Conservation (phyloP, 2,329 filamentous ascomycete species). For the Alternaria brassicae region DNA sequence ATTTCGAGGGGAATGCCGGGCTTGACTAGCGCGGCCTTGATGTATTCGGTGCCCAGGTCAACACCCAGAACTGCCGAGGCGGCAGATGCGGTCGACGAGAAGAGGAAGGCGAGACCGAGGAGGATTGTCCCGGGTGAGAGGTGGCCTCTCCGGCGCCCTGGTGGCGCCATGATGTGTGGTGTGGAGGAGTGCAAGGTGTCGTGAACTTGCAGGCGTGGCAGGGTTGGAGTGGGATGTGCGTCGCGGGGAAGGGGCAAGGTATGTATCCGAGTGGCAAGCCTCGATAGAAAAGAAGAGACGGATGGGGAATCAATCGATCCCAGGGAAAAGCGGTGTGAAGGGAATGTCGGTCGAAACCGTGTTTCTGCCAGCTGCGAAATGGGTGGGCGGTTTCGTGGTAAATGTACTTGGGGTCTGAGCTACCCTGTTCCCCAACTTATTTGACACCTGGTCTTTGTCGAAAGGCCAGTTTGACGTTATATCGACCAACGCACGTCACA, state of each 20-base stretch:
- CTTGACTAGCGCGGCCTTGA: slow-evolving; percentile 95
- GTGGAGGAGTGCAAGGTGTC: slow-evolving; percentile 15
- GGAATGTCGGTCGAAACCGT: slow-evolving; percentile 20
- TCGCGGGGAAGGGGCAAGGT: slow-evolving; percentile 25
- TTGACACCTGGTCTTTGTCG: slow-evolving; percentile 42
- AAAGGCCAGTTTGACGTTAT: slow-evolving; percentile 44
- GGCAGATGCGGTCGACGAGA: slow-evolving; percentile 64
- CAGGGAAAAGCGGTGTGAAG: slow-evolving; percentile 16
- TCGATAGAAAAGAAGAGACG: slow-evolving; percentile 25
- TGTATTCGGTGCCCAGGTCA: slow-evolving; percentile 94
- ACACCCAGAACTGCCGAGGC: slow-evolving; percentile 85
- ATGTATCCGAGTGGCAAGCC: slow-evolving; percentile 7
- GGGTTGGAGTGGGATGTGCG: slow-evolving; percentile 33
- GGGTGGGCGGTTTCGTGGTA: slow-evolving; percentile 26
- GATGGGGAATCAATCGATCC: slow-evolving; percentile 41
- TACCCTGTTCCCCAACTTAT: slow-evolving; percentile 29
- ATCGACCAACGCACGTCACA: slow-evolving; percentile 24
- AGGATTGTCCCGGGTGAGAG: slow-evolving; percentile 57
- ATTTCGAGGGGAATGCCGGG: slow-evolving; percentile 97
- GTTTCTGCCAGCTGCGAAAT: slow-evolving; percentile 26
- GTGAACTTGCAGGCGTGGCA: slow-evolving; percentile 7
- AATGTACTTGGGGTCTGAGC: slow-evolving; percentile 26
- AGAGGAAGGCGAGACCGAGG: slow-evolving; percentile 61
- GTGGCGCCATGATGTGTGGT: slow-evolving; percentile 55
- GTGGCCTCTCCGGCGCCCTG: slow-evolving; percentile 52